Base-by-base conservation (phyloP, 345 rosid genomes). In the Syzygium aqueum region DNA sequence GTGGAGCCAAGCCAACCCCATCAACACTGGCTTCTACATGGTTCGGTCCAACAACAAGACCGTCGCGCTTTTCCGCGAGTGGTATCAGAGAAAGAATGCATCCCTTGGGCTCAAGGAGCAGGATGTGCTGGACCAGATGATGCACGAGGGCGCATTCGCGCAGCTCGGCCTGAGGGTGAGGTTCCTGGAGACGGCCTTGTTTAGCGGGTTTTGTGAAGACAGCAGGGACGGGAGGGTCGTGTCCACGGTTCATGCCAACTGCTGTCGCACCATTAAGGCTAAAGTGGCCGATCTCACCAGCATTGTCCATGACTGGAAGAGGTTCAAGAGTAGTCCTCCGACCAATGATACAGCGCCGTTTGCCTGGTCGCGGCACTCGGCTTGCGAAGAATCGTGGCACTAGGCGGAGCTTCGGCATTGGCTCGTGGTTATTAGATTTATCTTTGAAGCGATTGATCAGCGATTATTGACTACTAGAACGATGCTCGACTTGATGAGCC, bases 151-250 rank as follows among this genome's bases (percentile, higher is more conserved):
- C 14, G 57, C 84, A 67, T 89, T 87, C 2, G 25, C 49, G 22
- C 49, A 88, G 23, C 87, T 97, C 14, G 92, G 91, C 0, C 87
- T 97, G 9, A 85, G 6, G 23, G 91, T 94, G 2, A 91, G 89
- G 59, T 94, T 92, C 87, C 85, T 95, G 87, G 92, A 90, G 59
- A 94, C 98, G 4, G 77, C 33, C 11, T 80, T 88, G 11, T 97
- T 97, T 86, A 95, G 98, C 14, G 98, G 99, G 33, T 97, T 95
- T 84, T 97, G 99, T 73, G 89, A 91, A 56, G 94, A 93, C 51
- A 96, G 96, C 85, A 43, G 23, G 25, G 92, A 97, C 80, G 77
- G 94, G 84, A 52, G 87, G 6, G 90, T 67, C 1, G 98, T 97
- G 2, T 85, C 86, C 6, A 97, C 97, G 2, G 95, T 95, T 7